Percentiles rank a stretch among this genome's conserved stretches.
Conservation (phyloP, 2,329 filamentous ascomycete genomes). For the Tolypocladium album region DNA sequence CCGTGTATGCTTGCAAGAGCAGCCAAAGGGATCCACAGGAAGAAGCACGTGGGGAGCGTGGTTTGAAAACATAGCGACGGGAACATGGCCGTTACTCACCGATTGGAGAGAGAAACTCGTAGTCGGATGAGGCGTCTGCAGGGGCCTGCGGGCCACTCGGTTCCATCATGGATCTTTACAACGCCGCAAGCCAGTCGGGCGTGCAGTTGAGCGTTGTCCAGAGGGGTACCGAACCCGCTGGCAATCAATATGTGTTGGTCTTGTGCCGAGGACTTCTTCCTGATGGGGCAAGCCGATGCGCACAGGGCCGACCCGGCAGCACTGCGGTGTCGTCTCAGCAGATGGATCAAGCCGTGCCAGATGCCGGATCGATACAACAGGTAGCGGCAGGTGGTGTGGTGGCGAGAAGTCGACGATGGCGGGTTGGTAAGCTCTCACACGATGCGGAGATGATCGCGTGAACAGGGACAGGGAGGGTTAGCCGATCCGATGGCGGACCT, state of each 20-base stretch:
- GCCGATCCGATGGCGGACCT: not conserved
- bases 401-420: not conserved
- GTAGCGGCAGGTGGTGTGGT: not conserved
- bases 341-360: not conserved
- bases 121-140: slow-evolving; percentile 31
- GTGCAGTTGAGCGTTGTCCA: slow-evolving; percentile 1
- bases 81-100: slow-evolving; percentile 32
- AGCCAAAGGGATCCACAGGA: slow-evolving; percentile 26
- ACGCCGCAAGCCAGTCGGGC: not conserved
- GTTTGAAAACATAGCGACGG: slow-evolving; percentile 14
- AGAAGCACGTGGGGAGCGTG: slow-evolving; percentile 38
- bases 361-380: not conserved
- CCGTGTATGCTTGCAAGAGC: not conserved
- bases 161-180: slow-evolving; percentile 21
- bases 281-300: slow-evolving; percentile 16
- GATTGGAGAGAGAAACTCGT: slow-evolving; percentile 41
- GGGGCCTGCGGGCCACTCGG: slow-evolving; percentile 31
- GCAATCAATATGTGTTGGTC: not conserved
- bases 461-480: not conserved
- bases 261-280: not conserved
- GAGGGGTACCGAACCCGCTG: not conserved
- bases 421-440: not conserved
- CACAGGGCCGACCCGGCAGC: slow-evolving; percentile 3
- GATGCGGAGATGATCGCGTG: not conserved
- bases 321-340: not conserved